Base-by-base conservation (phyloP, 1,284 basidiomycete species). In the Trichosporon ovoides region DNA sequence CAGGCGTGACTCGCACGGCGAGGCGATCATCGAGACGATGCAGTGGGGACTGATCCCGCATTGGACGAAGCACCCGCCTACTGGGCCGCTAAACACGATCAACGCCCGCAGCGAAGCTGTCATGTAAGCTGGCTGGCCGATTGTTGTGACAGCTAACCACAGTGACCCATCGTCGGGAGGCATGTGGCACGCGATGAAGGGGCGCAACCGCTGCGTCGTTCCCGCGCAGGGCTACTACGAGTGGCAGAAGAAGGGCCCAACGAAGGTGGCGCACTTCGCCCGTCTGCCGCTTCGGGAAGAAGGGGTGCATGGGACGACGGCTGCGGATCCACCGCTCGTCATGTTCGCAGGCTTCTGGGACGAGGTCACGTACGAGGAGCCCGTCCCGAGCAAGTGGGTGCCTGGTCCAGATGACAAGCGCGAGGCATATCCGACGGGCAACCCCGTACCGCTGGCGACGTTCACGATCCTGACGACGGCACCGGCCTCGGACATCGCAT, bases 291-390 rank as follows among this genome's bases (percentile, higher is more conserved):
- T 61, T 1, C 43, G n/a, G 16, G n/a, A 43, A 43, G n/a, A 49
- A 4, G 58, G 38, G 14, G 57, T 37, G 22, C 34, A 55, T 11
- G 52, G 43, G 1, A 12, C n/a, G n/a, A 48, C 19, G 18, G 81
- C 83, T 35, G 82, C 86, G 12, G 68, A 69, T 49, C 83, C 83
- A 2, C 81, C 80, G 34, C 68, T 95, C 2, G 85, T 97, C 83
- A 83, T 92, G 34, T 81, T 97, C 69, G 94, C 94, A 0, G 94
- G 92, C 0, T 77, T 97, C 0, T 97, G 88, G 71, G 93, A 96
- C 63, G 82, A 80, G 40, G 85, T 84, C 7, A 77, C 80, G 7
- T 82, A 89, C 52, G 64, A 53, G 66, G 59, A 64, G 11, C 62
- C 59, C 33, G 65, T 64, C 3, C 67, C 68, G 52, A 66, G 63